Base-by-base conservation (phyloP, 2,329 filamentous ascomycete species). In the Elsinoe perseae region DNA sequence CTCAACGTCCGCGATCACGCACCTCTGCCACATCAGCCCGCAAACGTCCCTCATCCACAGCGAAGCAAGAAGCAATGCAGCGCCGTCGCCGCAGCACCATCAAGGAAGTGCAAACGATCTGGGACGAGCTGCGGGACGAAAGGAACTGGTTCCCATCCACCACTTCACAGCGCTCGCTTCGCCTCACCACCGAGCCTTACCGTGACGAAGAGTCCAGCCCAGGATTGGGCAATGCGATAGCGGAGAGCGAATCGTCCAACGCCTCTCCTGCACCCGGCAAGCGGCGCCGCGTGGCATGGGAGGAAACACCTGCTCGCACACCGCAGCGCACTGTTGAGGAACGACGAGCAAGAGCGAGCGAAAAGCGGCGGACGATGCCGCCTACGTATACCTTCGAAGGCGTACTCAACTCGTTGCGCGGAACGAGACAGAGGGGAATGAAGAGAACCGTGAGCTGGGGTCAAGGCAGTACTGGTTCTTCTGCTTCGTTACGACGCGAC, bases 81-180 rank as follows among this genome's bases (percentile, higher is more conserved):
- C 59, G 59, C 10, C 54, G 57, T 65, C 67, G 70, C 18, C 64
- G 69, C 18, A 69, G 70, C 64, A 78, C 76, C 16, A 77, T 74
- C 36, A 67, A 69, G 67, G 87, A 93, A 66, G 81, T 82, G 1
- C 83, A 83, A 32, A 87, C 93, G 63, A 93, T 95, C 28, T 95
- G 89, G 90, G 87, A 84, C 56, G 89, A 95, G 68, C 77, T 95
- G 12, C 85, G 93, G 65, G 90, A 95, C 64, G 50, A 61, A 38
- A 40, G 58, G 20, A 50, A 44, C 14, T 61, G 58, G 27, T 59
- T 59, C 42, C 82, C 86, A 2, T 44, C 59, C 21, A 10, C 28
- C 21, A 8, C n/a, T 3, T 23, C 32, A 10, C 43, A 43, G 23
- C 28, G 43, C 1, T 30, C 40, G 12, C 44, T 27, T 4, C 25